Conservation (phyloP, 78 protist genomes). For the Salpingoeca rosetta region DNA sequence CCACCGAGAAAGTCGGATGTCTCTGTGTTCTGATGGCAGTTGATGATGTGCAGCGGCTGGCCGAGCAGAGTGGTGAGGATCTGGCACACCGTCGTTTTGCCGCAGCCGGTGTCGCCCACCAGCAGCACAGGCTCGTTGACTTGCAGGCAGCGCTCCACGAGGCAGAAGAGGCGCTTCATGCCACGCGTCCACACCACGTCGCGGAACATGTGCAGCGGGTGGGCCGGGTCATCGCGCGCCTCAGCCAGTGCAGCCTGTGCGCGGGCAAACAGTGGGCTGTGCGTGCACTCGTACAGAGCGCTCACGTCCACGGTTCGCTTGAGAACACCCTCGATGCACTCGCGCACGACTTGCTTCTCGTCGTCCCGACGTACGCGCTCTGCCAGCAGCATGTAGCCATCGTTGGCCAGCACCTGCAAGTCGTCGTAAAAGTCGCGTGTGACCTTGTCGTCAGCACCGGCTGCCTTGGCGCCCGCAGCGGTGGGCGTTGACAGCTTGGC, state of each 20-base stretch:
- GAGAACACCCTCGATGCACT: conserved; percentile 53
- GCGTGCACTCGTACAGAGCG: neutral
- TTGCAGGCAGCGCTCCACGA: conserved; percentile 65
- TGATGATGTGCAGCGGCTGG: conserved; percentile 65
- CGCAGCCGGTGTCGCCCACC: conserved; percentile 96
- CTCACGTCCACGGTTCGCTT: conserved; percentile 42
- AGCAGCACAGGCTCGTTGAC: conserved; percentile 88
- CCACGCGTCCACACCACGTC: conserved; percentile 72
- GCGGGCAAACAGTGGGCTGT: neutral
- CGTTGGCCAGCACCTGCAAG: conserved; percentile 63
- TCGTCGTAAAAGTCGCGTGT: neutral
- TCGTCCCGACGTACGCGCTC: conserved; percentile 80
- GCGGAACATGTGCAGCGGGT: conserved; percentile 10
- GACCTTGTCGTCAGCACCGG: neutral
- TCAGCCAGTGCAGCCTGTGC: neutral
- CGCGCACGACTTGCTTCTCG: conserved; percentile 59
- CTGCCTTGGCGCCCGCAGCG: neutral
- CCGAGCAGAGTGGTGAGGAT: conserved; percentile 33
- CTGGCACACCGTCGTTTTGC: conserved; percentile 94
- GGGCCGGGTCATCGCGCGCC: neutral
- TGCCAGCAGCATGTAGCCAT: conserved; percentile 88
- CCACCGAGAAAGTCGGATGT: conserved; percentile 96
- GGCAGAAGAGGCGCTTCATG: conserved; percentile 62
- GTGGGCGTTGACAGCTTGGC: too few relatives aligned
- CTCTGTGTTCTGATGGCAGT: conserved; percentile 98